phyloP scores from a whole-genome alignment of 805 yeast genomes.

The Jamesozyma piceae region DNA sequence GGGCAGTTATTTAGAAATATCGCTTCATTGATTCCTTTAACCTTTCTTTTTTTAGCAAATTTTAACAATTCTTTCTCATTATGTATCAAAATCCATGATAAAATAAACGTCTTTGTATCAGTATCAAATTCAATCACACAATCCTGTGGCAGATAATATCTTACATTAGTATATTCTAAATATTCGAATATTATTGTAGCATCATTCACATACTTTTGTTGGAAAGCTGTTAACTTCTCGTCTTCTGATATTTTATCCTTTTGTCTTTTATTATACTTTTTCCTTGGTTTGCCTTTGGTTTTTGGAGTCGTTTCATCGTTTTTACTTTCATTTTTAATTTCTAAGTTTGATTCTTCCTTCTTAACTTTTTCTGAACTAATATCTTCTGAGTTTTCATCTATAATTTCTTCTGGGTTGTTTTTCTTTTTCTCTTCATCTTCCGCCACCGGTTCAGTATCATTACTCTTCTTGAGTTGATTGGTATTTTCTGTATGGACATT shows the following conservation, averaged over 20 bases:
- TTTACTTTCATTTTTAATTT: background rate
- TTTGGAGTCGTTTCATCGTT: background rate
- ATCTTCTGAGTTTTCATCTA: background rate
- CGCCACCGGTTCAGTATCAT: too few species aligned
- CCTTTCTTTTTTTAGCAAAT: constrained; percentile 15
- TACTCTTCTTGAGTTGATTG: too few species aligned
- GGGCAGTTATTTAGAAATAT: constrained; percentile 31
- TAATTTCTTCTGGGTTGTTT: background rate
- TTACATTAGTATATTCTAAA: constrained; percentile 63
- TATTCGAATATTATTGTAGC: constrained; percentile 81
- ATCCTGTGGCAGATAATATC: constrained; percentile 69
- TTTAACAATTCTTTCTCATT: constrained; percentile 23
- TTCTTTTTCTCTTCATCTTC: too few species aligned
- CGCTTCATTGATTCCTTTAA: constrained; percentile 11
- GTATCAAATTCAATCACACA: constrained; percentile 52
- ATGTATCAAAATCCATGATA: constrained; percentile 31
- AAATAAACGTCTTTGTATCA: constrained; percentile 19
- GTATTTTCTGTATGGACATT: too few species aligned
- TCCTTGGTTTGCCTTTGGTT: background rate
- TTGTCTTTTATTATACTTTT: background rate
- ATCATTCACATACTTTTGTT: constrained; percentile 55
- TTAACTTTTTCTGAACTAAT: constrained; percentile 1
- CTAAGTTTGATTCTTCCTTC: constrained; percentile 3
- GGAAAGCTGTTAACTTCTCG: constrained; percentile 57
- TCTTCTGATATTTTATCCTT: constrained; percentile 34